Conservation (phyloP, 805 yeast genomes). For the Candida hungchunana region DNA sequence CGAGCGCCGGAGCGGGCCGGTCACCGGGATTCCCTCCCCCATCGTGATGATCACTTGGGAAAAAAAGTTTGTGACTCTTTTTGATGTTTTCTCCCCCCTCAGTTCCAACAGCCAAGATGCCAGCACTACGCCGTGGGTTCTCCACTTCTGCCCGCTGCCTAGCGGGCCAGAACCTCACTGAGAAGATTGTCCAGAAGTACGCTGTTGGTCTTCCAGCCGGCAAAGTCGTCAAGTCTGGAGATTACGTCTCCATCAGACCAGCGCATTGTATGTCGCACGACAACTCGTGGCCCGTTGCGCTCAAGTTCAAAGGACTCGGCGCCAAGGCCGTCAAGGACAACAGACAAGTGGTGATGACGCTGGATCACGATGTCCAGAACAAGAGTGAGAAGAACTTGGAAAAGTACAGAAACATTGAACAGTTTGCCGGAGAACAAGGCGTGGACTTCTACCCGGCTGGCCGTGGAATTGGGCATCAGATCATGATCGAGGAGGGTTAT, state of each 20-base stretch:
- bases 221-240: conserved; percentile 81
- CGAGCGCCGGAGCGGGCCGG: conserved; percentile 13
- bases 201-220: conserved; percentile 81
- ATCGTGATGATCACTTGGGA: conserved; percentile 2
- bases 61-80: conserved; percentile 2
- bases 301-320: conserved; percentile 93
- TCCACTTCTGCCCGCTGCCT: conserved; percentile 15
- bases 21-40: conserved; percentile 4
- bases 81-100: neutral
- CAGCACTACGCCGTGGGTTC: conserved; percentile 17
- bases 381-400: conserved; percentile 81
- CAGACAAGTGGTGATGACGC: conserved; percentile 90
- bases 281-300: conserved; percentile 98
- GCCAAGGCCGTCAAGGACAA: conserved; percentile 79
- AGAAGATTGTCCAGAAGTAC: conserved; percentile 89
- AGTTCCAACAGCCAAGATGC: neutral
- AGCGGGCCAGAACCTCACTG: conserved; percentile 76
- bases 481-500: conserved; percentile 98
- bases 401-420: conserved; percentile 84
- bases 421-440: conserved; percentile 85
- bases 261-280: conserved; percentile 99
- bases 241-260: conserved; percentile 91
- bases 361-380: conserved; percentile 98
- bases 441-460: conserved; percentile 98
- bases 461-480: conserved; percentile 98